Conservation (phyloP, 2,329 filamentous ascomycete species). For the Plectosphaerella sp. region DNA sequence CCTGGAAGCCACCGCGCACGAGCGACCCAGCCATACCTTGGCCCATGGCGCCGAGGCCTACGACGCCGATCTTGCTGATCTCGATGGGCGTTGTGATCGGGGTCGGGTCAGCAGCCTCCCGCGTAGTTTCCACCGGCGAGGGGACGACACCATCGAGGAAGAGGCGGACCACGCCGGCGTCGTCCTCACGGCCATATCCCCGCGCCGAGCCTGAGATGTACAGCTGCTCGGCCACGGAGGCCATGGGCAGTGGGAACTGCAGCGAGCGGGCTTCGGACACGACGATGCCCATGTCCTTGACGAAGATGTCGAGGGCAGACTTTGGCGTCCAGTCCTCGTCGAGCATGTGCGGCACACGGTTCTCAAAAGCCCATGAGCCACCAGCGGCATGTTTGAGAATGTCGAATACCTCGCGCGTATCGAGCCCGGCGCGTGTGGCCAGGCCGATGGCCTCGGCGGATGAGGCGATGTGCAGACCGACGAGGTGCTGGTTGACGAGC, state of each 20-base stretch:
- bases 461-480: slow-evolving; percentile 46
- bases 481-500: slow-evolving; percentile 48
- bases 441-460: slow-evolving; percentile 49
- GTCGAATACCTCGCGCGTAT: slow-evolving; percentile 27
- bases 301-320: slow-evolving; percentile 28
- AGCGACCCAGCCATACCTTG: slow-evolving; percentile 30
- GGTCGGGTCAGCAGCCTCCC: slow-evolving; percentile 7
- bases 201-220: slow-evolving; percentile 20
- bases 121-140: background rate
- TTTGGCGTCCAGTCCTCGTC: slow-evolving; percentile 38
- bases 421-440: slow-evolving; percentile 41
- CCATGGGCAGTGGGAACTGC: slow-evolving; percentile 29
- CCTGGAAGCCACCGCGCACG: slow-evolving; percentile 23
- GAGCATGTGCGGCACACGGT: slow-evolving; percentile 49
- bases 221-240: slow-evolving; percentile 26
- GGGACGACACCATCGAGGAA: slow-evolving; percentile 13
- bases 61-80: slow-evolving; percentile 26
- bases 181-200: slow-evolving; percentile 21
- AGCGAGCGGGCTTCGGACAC: slow-evolving; percentile 20
- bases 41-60: slow-evolving; percentile 33
- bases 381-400: slow-evolving; percentile 22
- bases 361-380: slow-evolving; percentile 51
- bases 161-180: slow-evolving; percentile 19
- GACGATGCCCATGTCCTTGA: slow-evolving; percentile 27
- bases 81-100: slow-evolving; percentile 15